Percentiles rank a stretch among this genome's conserved stretches.
Evolutionary conservation across 2,329 filamentous ascomycete genomes (phyloP).

Genomic region (Pseudogymnoascus sp.): DNA sequence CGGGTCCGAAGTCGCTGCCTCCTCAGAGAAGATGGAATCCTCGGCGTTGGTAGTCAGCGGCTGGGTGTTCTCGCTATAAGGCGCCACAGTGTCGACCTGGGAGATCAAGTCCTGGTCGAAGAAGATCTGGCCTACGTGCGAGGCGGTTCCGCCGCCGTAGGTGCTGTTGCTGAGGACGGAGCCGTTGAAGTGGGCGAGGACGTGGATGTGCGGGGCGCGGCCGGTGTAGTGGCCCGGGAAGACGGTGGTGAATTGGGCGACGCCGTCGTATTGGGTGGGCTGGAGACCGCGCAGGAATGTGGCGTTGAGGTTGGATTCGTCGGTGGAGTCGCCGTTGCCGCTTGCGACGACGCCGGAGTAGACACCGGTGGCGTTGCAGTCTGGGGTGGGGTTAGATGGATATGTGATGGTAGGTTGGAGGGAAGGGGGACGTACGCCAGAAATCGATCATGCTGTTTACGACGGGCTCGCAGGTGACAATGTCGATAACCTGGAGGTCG

Average conservation of each 20-base stretch:
- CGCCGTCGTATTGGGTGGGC: constrained; percentile 32
- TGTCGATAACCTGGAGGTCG: constrained; percentile 46
- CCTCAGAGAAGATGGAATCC: constrained; percentile 39
- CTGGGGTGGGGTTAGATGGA: constrained; percentile 16
- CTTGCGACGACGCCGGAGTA: constrained; percentile 38
- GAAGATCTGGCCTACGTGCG: constrained; percentile 56
- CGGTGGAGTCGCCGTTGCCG: constrained; percentile 35
- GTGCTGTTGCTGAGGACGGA: constrained; percentile 31
- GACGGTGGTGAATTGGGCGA: constrained; percentile 33
- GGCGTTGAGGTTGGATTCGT: constrained; percentile 16
- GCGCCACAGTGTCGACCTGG: constrained; percentile 38
- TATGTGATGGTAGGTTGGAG: neutral
- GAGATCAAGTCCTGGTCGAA: constrained; percentile 51
- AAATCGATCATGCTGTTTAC: constrained; percentile 42
- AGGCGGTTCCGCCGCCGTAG: constrained; percentile 40
- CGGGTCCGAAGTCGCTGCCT: constrained; percentile 41
- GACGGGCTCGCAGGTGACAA: constrained; percentile 44
- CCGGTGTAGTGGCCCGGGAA: constrained; percentile 37
- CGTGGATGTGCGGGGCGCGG: constrained; percentile 40
- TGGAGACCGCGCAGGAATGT: constrained; percentile 34
- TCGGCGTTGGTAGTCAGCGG: constrained; percentile 38
- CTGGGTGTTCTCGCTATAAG: constrained; percentile 40
- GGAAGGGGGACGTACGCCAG: constrained; percentile 33
- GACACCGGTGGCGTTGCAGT: constrained; percentile 37
- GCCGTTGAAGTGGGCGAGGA: constrained; percentile 36